These are phyloP conservation scores for Penicillium sp. DNA, from an alignment of 2,329 filamentous ascomycete genomes.

Conservation along the genomic window DNA sequence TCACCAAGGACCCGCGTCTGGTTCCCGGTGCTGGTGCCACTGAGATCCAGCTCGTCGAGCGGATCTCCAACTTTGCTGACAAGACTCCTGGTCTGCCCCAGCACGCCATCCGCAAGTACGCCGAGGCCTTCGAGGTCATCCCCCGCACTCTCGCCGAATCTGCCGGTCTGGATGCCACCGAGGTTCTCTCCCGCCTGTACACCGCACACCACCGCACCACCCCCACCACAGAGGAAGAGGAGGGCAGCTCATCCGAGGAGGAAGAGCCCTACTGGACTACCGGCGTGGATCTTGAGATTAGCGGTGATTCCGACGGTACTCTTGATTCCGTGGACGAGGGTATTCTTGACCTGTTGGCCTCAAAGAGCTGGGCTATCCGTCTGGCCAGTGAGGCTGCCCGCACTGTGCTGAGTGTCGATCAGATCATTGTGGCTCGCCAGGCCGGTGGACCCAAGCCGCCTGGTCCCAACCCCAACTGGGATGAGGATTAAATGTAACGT, in stretches of 20 bases:
- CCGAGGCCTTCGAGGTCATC: slow-evolving; percentile 95
- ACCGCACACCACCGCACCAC: slow-evolving; percentile 72
- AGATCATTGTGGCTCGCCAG: slow-evolving; percentile 97
- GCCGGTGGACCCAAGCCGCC: slow-evolving; percentile 97
- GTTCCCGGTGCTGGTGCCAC: slow-evolving; percentile 93
- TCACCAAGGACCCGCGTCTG: slow-evolving; percentile 86
- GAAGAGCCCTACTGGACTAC: slow-evolving; percentile 82
- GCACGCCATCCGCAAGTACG: slow-evolving; percentile 96
- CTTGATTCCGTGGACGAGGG: slow-evolving; percentile 84
- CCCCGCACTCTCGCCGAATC: slow-evolving; percentile 92
- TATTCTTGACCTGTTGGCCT: slow-evolving; percentile 87
- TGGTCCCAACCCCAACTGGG: slow-evolving; percentile 81
- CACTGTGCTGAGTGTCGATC: slow-evolving; percentile 93
- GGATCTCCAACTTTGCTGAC: slow-evolving; percentile 86
- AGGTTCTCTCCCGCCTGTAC: slow-evolving; percentile 88
- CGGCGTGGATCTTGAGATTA: slow-evolving; percentile 94
- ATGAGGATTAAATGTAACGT: slow-evolving; percentile 56
- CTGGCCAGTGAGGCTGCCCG: slow-evolving; percentile 91
- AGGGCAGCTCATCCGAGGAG: slow-evolving; percentile 46
- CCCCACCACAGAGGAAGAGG: slow-evolving; percentile 33
- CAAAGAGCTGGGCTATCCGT: slow-evolving; percentile 96
- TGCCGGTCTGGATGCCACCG: slow-evolving; percentile 94
- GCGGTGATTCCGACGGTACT: slow-evolving; percentile 74
- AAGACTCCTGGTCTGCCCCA: slow-evolving; percentile 90
- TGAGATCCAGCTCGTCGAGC: slow-evolving; percentile 90